Base-by-base conservation (phyloP, 2,329 filamentous ascomycete genomes). In the Aspergillus sp. region DNA sequence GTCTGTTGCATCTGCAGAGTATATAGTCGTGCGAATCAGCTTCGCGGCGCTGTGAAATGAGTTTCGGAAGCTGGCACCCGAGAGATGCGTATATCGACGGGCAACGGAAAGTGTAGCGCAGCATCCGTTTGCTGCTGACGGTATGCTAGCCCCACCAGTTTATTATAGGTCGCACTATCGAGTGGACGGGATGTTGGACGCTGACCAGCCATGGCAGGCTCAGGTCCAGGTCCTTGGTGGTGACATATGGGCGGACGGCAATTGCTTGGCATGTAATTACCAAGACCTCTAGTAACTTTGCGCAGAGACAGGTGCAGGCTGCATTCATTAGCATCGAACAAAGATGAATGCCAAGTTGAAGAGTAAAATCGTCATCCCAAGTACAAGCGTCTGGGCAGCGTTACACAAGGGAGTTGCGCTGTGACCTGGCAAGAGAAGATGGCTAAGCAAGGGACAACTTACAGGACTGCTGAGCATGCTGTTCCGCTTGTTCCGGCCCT, bases 381-480 rank as follows among this genome's bases (percentile, higher is more conserved):
- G 48, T 57, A 67, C 66, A 61, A 62, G 55, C 58, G 15, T 58
- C 63, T 70, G 57, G 67, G 67, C 65, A 65, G 47, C 23, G 68
- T 69, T 58, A 60, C 62, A 69, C 66, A 56, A 58, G 58, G 51
- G 43, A 60, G 57, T 51, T 58, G 57, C 60, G 62, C 36, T 59
- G 56, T 59, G 61, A 45, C 68, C 69, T 69, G 67, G 69, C 65
- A 55, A 59, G 55, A 59, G 64, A 60, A 55, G 41, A 58, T 60
- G 48, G 58, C 51, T 30, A 65, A 58, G 62, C 60, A 64, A 67
- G 57, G 64, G 63, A 58, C 43, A 56, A 89, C 91, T 81, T 88
- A 96, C 92, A 74, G 94, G 94, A 82, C 92, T 97, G 83, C 96
- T 97, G 62, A 97, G 84, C 86, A 97, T 96, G 78, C 89, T 94